Evolutionary conservation across 352 stramenopile genomes (phyloP).

Genomic region (Thalassiosira delicatula): DNA sequence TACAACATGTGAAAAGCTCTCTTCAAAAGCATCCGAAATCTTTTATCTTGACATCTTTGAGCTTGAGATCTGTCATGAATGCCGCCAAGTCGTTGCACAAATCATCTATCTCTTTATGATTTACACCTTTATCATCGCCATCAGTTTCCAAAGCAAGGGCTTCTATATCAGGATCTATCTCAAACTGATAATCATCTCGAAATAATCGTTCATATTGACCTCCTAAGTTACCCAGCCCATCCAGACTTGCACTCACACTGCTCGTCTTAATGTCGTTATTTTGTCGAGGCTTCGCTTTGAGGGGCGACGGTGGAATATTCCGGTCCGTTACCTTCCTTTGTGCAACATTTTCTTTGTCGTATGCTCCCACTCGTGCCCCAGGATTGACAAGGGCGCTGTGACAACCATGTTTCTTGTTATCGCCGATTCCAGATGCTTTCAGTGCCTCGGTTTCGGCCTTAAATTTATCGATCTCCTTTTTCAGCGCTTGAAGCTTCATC

Average conservation of each 20-base stretch:
- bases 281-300: not conserved
- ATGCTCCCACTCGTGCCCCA: conserved; percentile 23
- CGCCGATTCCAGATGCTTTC: not conserved
- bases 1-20: too few species aligned
- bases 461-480: conserved; percentile 28
- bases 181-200: conserved; percentile 25
- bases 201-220: conserved; percentile 39
- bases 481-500: conserved; percentile 26
- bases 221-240: not conserved
- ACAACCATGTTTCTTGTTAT: not conserved
- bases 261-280: not conserved
- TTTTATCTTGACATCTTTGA: too few species aligned
- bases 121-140: not conserved
- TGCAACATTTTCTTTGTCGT: conserved; percentile 38
- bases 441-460: conserved; percentile 11
- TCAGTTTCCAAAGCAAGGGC: not conserved
- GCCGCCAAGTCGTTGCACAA: too few species aligned
- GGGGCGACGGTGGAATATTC: too few species aligned
- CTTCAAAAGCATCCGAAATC: too few species aligned
- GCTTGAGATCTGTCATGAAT: too few species aligned
- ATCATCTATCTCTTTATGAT: too few species aligned
- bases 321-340: too few species aligned
- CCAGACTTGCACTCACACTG: conserved; percentile 8
- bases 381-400: conserved; percentile 13
- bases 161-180: conserved; percentile 11